Base-by-base conservation (phyloP, 1,284 basidiomycete genomes). In the Ceraceosorus guamensis region DNA sequence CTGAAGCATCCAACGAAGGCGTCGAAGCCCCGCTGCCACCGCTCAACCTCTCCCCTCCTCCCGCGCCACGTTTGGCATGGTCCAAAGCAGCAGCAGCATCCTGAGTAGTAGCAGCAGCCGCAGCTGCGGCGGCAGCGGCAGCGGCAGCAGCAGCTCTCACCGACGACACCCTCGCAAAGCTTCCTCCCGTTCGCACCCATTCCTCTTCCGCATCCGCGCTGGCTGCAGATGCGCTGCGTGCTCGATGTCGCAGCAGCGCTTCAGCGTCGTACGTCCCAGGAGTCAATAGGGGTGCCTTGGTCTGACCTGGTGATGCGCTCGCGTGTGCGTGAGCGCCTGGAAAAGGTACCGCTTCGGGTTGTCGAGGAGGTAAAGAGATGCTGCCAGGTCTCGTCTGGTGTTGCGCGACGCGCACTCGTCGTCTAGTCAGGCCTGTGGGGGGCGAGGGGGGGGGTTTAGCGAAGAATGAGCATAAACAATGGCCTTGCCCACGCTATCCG, bases 191-290 rank as follows among this genome's bases (percentile, higher is more conserved):
- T 0, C 63, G 56, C 2, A 62, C 46, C 68, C 68, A 71, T 14
- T 59, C 62, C 3, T 60, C 59, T 3, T 66, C 56, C 14, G 65
- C 64, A 13, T 71, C 68, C 2, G 57, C 59, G 2, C 59, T 62
- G 1, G 60, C 69, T 6, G 52, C 53, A 34, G 62, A 62, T 11
- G 62, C 50, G 18, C 60, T 65, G 6, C 69, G 52, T 14, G 67
- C 68, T 4, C 69, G 60, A 39, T 71, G 69, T 2, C 67, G 56
- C 11, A 71, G 60, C 32, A 71, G 59, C 48, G 61, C 62, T 46
- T 70, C 68, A 37, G 68, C 69, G 39, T 71, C 69, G 47, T 71
- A 71, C 4, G 69, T 63, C 11, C 69, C 69, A 0, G 68, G 67
- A 3, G 64, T 53, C 5, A 71, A 62, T 4, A 63, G 57, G 5